Evolutionary conservation across 2,329 filamentous ascomycete genomes (phyloP), one percentile per base, ranked within the genome.

Genomic region (Pseudopyrenochaeta lycopersici): DNA sequence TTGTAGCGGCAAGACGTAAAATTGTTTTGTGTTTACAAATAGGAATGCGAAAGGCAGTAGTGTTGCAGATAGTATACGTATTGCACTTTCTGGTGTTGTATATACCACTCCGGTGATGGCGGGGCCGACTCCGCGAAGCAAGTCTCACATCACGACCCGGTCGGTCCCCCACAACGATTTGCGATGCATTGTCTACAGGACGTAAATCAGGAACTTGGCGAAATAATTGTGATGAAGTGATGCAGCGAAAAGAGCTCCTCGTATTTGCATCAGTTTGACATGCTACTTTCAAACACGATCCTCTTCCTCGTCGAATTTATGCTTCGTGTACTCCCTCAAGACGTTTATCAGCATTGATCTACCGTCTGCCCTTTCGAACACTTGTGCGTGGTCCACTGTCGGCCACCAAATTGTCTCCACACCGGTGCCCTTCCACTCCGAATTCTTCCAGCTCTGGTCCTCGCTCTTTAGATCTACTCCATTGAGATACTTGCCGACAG

Each of bases 321-420:
- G 58, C 35, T 54, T 59, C 23, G 58, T 62, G 44, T 75, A 75
- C 39, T 60, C 58, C 21, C 68, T 51, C 29, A 75, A 15, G 1
- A 72, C 63, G 6, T 67, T 48, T 18, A 49, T 67, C 42, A 75
- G 40, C 58, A 56, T 69, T 33, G 41, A 40, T 33, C 67, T 53
- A 4, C 66, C 63, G 1, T 71, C 68, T 14, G 23, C 54, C 15
- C 63, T 55, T 45, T 75, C 72, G 40, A 75, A 75, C 0, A 73
- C 81, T 64, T 89, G 85, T 14, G 86, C 86, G 70, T 90, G 88
- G 67, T 90, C 87, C 41, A 87, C 75, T 3, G 80, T 77, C 1
- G 83, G 78, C 67, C 84, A 89, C 82, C 86, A 87, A 1, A 88
- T 54, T 1, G 88, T 78, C 60, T 88, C 82, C 6, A 89, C 63